Base-by-base conservation (phyloP, 495 filamentous ascomycete species). In the Talaromyces thailandensis region DNA sequence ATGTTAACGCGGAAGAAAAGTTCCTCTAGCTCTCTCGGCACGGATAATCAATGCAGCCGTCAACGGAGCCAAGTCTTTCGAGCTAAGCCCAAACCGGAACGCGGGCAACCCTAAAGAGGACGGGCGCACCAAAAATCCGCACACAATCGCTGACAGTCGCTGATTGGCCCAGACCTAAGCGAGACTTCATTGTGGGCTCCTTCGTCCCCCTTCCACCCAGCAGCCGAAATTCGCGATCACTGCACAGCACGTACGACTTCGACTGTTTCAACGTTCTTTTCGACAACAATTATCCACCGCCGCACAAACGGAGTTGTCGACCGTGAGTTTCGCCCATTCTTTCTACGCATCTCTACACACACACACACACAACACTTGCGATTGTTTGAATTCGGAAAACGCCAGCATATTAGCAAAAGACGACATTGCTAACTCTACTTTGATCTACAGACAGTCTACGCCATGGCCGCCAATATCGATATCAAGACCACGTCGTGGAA, bases 401-500 rank as follows among this genome's bases (percentile, higher is more conserved):
- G 50, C 26, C 55, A 35, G 16, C 0, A 35, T n/a, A 7, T 4
- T 21, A 25, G 16, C 6, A 1, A 57, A n/a, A 35, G 0, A 31
- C 24, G n/a, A 18, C 48, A 28, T n/a, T n/a, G 45, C 16, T 35
- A 63, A 21, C 29, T 52, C 11, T 24, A 4, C 16, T 45, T 12
- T 12, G 21, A 40, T 57, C 56, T 67, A 35, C 60, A 71, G 63
- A 64, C 72, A 72, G 67, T 66, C 68, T 75, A 75, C 77, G 79
- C 73, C 73, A 87, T 87, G 85, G 75, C 77, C 76, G 75, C 77
- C 68, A 83, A 87, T 78, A 85, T 84, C 78, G 81, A 87, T 66
- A 84, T 94, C 77, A 86, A 81, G 75, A 81, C 88, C 71, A 86
- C 86, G 74, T 78, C 83, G 70, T 96, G 89, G 90, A 92, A 91